Evolutionary conservation across 2,329 filamentous ascomycete species (phyloP).

Genomic region (Didymella pomorum): DNA sequence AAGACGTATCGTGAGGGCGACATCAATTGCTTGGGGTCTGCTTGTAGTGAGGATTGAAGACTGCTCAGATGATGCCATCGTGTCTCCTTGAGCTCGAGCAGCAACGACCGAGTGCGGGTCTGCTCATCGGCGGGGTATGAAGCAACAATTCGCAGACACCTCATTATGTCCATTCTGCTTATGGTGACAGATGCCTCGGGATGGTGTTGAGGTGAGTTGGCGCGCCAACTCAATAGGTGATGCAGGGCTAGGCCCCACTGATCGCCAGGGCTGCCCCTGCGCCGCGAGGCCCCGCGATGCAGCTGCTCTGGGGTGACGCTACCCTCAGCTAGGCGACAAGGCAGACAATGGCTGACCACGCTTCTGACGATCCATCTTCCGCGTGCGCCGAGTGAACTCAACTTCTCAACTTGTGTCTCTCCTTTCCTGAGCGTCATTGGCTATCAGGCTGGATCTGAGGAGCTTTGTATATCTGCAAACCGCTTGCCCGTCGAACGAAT

Average conservation of each 20-base stretch:
- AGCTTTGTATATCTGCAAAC: neutral
- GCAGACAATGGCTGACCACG: constrained; percentile 10
- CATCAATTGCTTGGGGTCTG: neutral
- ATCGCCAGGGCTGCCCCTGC: constrained; percentile 19
- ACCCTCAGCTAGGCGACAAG: constrained; percentile 11
- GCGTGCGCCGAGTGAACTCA: neutral
- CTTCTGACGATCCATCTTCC: neutral
- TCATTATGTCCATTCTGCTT: neutral
- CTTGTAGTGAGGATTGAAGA: neutral
- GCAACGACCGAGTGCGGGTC: neutral
- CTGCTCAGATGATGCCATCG: neutral
- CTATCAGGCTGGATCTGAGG: neutral
- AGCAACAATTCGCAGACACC: neutral
- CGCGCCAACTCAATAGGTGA: neutral
- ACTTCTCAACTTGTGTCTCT: neutral
- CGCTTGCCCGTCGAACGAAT: neutral
- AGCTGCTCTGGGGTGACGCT: constrained; percentile 9
- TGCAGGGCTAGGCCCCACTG: neutral
- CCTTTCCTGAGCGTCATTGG: neutral
- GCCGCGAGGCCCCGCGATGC: constrained; percentile 6
- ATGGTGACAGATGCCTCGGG: neutral
- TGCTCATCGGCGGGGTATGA: neutral
- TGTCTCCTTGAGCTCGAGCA: neutral
- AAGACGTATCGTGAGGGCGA: neutral
- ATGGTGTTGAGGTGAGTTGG: neutral